Percentiles rank a stretch among this genome's conserved stretches.
Conservation (phyloP, 2,329 filamentous ascomycete genomes). For the Gnomoniopsis smithogilvyi region DNA sequence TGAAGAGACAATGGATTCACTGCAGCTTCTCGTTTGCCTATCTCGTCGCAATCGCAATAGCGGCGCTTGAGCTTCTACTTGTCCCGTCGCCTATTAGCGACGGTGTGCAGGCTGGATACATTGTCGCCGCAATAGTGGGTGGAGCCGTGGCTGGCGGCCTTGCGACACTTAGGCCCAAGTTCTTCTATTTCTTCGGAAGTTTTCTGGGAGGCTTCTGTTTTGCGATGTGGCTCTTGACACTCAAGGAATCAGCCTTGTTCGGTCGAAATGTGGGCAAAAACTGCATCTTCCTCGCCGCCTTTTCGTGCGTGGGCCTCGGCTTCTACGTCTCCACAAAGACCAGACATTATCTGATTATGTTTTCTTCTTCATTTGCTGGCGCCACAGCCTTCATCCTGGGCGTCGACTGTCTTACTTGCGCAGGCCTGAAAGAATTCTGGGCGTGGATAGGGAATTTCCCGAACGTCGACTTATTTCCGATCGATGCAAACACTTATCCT, state of each 20-base stretch:
- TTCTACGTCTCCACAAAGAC: conserved; percentile 78
- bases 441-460: conserved; percentile 77
- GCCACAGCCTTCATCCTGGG: conserved; percentile 77
- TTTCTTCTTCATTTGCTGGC: conserved; percentile 74
- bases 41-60: conserved; percentile 67
- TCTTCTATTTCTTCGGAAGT: conserved; percentile 79
- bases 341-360: conserved; percentile 73
- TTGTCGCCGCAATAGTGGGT: conserved; percentile 73
- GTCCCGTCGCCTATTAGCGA: conserved; percentile 75
- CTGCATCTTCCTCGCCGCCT: conserved; percentile 70
- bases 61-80: conserved; percentile 83
- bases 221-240: conserved; percentile 84
- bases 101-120: conserved; percentile 79
- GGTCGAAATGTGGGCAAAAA: conserved; percentile 54
- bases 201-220: conserved; percentile 82
- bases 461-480: conserved; percentile 76
- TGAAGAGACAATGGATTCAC: conserved; percentile 77
- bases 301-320: conserved; percentile 66
- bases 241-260: conserved; percentile 74
- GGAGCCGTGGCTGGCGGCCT: conserved; percentile 71
- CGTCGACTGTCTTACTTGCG: conserved; percentile 84
- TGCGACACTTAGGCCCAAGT: conserved; percentile 75
- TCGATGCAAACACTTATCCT: conserved; percentile 74
- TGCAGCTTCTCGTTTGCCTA: conserved; percentile 78
- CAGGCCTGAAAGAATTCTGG: conserved; percentile 97